Conservation (phyloP, 768 basidiomycete genomes). For the Ramaria rubella region DNA sequence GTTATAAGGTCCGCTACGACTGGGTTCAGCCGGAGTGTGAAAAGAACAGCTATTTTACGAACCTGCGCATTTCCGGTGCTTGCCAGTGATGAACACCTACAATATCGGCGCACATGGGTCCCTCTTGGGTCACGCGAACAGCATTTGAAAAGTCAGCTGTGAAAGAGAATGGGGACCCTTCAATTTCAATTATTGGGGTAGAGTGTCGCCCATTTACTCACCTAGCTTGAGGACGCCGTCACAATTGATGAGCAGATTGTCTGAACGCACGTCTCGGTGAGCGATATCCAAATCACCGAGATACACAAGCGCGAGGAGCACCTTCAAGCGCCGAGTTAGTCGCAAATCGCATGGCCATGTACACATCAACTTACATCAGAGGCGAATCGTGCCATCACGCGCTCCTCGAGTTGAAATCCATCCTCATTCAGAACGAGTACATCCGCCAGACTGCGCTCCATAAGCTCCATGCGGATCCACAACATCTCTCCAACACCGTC, state of each 20-base stretch:
- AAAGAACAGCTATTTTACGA: constrained; percentile 20
- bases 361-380: constrained; percentile 54
- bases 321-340: constrained; percentile 39
- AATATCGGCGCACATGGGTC: constrained; percentile 46
- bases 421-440: constrained; percentile 57
- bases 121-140: constrained; percentile 47
- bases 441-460: constrained; percentile 84
- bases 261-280: constrained; percentile 79
- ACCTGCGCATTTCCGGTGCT: constrained; percentile 75
- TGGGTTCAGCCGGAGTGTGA: neutral
- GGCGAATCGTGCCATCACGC: constrained; percentile 65
- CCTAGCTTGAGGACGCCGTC: constrained; percentile 70
- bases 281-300: constrained; percentile 61
- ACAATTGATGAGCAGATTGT: constrained; percentile 69
- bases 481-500: constrained; percentile 54
- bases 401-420: constrained; percentile 61
- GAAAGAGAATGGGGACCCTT: neutral
- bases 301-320: constrained; percentile 58
- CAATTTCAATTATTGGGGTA: no score
- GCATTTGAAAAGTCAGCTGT: constrained; percentile 79
- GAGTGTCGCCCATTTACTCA: constrained; percentile 29
- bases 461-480: constrained; percentile 87
- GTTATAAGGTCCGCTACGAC: constrained; percentile 56
- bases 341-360: no score
- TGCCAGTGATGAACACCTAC: constrained; percentile 82